Base-by-base conservation (phyloP, 306 rosid genomes). In the Glycyrrhiza uralensis region DNA sequence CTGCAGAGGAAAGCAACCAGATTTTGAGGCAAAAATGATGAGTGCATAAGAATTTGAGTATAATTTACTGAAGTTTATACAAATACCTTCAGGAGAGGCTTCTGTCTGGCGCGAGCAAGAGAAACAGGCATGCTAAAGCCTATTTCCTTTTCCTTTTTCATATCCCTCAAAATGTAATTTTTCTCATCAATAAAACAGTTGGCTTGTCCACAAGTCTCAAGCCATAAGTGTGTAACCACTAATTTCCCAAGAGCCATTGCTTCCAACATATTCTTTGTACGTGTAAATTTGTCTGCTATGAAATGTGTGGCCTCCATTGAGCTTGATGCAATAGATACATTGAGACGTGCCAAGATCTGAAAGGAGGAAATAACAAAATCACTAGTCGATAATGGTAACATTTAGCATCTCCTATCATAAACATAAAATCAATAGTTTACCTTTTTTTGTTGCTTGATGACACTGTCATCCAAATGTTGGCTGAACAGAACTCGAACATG, bases 201-300 rank as follows among this genome's bases (percentile, higher is more conserved):
- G 42, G 96, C 96, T 80, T 85, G 93, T 74, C 92, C 91, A 81
- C 92, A 91, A 57, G 87, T 85, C 63, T 91, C 93, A 17, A 91
- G 88, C 99, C 99, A 94, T 66, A 79, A 85, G 81, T 81, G 96
- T 7, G 90, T 89, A 75, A 94, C 94, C 79, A 94, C 93, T 63
- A 86, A 80, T 78, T 94, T 94, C 28, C 96, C 95, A 57, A 80
- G 82, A 79, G 99, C 96, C 71, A 94, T 89, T 72, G 88, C 76
- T 81, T 89, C 99, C 84, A 94, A 85, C 97, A 94, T 91, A 84
- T 94, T 94, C 84, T 88, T 87, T 29, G 97, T 91, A 10, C 96
- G 92, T 52, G 86, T 84, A 63, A 94, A 94, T 73, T 86, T 88
- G 82, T 94, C 96, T 2, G 97, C 96, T 61, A 94, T 68, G 80